These are phyloP conservation scores for Fagus crenata DNA, from an alignment of 306 rosid species.

Conservation along the genomic window DNA sequence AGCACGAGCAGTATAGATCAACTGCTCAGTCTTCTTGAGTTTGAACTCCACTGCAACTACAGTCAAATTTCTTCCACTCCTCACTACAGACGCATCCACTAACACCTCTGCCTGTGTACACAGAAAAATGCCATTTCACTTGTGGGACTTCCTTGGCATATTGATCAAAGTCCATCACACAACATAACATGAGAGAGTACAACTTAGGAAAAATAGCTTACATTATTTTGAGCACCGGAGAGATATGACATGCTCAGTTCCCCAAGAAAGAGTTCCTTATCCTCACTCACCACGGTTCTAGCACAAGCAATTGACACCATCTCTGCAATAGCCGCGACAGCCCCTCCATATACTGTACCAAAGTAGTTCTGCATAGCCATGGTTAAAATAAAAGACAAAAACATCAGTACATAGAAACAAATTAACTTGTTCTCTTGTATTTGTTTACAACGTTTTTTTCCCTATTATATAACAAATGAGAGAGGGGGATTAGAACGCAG, in stretches of 20 bases:
- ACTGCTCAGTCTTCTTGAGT: slow-evolving; percentile 47
- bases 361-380: slow-evolving; percentile 36
- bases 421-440: no score
- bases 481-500: no score
- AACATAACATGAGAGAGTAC: no score
- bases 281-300: slow-evolving; percentile 39
- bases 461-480: no score
- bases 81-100: slow-evolving; percentile 59
- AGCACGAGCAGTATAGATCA: slow-evolving; percentile 52
- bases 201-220: slow-evolving; percentile 20
- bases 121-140: slow-evolving; percentile 1
- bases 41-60: slow-evolving; percentile 60
- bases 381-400: no score
- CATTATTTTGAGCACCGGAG: slow-evolving; percentile 42
- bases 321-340: slow-evolving; percentile 53
- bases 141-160: no score
- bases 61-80: slow-evolving; percentile 72
- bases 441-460: no score
- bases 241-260: slow-evolving; percentile 52
- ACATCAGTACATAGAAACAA: no score
- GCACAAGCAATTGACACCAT: slow-evolving; percentile 46
- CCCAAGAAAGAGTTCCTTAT: slow-evolving; percentile 48
- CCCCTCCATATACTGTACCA: slow-evolving; percentile 45
- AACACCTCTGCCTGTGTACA: slow-evolving; percentile 60
- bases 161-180: no score